phyloP scores from a whole-genome alignment of 2,329 filamentous ascomycete genomes.

The Penicillium sumatraense region DNA sequence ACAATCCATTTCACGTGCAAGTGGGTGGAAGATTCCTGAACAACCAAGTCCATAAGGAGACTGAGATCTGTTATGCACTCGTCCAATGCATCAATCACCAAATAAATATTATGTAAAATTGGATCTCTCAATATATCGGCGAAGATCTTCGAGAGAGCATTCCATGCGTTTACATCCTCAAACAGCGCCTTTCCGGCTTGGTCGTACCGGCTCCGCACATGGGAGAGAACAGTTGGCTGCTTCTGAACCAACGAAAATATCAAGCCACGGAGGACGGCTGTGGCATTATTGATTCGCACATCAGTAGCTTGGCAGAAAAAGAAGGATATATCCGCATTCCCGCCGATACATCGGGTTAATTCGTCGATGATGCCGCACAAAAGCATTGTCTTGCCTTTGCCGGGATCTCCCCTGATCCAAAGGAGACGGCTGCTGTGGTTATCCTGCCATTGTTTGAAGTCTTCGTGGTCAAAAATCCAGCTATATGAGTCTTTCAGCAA shows the following conservation, averaged over 20 bases:
- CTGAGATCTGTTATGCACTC: constrained; percentile 1
- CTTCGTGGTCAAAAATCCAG: constrained; percentile 26
- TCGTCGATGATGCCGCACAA: constrained; percentile 20
- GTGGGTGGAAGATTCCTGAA: not conserved
- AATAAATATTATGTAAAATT: not conserved
- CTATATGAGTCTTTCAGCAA: constrained; percentile 20
- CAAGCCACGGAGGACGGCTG: constrained; percentile 1
- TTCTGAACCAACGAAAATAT: constrained; percentile 6
- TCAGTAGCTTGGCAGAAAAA: constrained; percentile 10
- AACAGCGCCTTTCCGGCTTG: constrained; percentile 1
- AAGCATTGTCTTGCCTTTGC: constrained; percentile 34
- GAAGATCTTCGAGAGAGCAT: not conserved
- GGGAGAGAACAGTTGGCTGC: constrained; percentile 5
- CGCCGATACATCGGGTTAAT: not conserved
- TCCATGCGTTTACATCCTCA: constrained; percentile 5
- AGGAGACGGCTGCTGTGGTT: constrained; percentile 11
- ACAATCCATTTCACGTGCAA: constrained; percentile 5
- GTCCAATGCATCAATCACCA: constrained; percentile 8
- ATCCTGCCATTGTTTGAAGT: constrained; percentile 24
- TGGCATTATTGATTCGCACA: not conserved
- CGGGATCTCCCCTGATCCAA: constrained; percentile 29
- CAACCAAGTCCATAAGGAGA: not conserved
- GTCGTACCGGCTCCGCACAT: constrained; percentile 5
- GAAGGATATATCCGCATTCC: constrained; percentile 3
- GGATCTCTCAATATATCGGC: constrained; percentile 1